phyloP scores from a whole-genome alignment of 768 basidiomycete genomes.

The Xerocomellus chrysenteron region DNA sequence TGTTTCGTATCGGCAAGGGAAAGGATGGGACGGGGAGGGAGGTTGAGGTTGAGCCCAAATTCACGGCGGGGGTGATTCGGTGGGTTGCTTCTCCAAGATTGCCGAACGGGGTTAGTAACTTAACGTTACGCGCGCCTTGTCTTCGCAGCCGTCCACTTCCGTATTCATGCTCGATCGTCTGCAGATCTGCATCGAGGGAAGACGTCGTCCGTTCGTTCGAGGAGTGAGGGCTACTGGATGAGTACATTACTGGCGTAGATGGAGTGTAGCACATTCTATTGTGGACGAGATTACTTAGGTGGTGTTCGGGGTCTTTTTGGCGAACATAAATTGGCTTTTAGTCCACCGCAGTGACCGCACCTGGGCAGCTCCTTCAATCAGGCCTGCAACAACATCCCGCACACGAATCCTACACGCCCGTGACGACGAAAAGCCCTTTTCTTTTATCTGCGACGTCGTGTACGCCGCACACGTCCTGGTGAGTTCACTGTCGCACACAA shows the following conservation, averaged over 20 bases:
- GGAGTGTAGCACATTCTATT: not conserved
- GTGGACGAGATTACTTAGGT: constrained; percentile 8
- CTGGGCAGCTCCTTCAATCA: not conserved
- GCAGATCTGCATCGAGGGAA: constrained; percentile 28
- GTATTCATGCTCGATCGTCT: constrained; percentile 30
- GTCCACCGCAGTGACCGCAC: no score
- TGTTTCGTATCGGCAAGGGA: constrained; percentile 21
- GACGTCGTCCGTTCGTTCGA: constrained; percentile 14
- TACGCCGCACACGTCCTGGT: constrained; percentile 10
- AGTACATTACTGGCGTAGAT: not conserved
- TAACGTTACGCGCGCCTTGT: constrained; percentile 12
- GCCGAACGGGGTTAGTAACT: not conserved
- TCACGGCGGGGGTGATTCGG: constrained; percentile 34
- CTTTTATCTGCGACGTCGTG: constrained; percentile 9
- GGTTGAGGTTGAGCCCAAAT: constrained; percentile 27
- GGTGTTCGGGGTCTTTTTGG: constrained; percentile 20
- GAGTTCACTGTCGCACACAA: constrained; percentile 6
- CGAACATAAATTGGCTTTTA: constrained; percentile 13
- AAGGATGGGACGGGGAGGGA: constrained; percentile 26
- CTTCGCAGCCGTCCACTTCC: constrained; percentile 30
- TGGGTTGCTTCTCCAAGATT: constrained; percentile 17
- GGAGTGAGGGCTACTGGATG: constrained; percentile 9
- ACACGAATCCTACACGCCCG: constrained; percentile 19
- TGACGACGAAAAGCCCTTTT: constrained; percentile 4
- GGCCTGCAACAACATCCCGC: not conserved